These are phyloP conservation scores for Drechslera avenae DNA, from an alignment of 2,329 filamentous ascomycete species.

Conservation along the genomic window DNA sequence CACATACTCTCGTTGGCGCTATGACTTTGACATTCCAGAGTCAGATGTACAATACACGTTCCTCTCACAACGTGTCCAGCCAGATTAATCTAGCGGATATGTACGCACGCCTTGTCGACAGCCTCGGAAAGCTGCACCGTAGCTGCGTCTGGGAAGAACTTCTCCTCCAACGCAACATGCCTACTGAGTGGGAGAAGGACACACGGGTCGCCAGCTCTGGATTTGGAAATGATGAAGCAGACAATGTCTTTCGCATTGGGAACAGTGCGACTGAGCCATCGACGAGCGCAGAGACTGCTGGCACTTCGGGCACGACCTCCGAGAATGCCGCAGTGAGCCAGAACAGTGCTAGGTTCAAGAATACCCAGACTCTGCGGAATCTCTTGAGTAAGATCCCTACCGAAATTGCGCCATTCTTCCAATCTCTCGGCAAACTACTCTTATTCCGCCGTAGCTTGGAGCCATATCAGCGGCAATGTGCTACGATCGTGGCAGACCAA, in stretches of 20 bases:
- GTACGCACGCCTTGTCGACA: constrained; percentile 75
- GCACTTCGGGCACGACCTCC: constrained; percentile 11
- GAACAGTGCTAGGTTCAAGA: constrained; percentile 63
- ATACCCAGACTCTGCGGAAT: constrained; percentile 76
- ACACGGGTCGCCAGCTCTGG: constrained; percentile 51
- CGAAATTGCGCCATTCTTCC: constrained; percentile 83
- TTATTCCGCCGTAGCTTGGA: constrained; percentile 77
- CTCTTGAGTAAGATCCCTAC: constrained; percentile 79
- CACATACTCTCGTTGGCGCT: constrained; percentile 76
- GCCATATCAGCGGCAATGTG: constrained; percentile 64
- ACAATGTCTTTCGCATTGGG: constrained; percentile 47
- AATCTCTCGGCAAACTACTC: constrained; percentile 81
- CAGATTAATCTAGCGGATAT: constrained; percentile 84
- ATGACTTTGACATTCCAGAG: constrained; percentile 74
- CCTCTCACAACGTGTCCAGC: constrained; percentile 68
- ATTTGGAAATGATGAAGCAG: constrained; percentile 48
- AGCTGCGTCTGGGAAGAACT: constrained; percentile 87
- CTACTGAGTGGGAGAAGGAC: constrained; percentile 65
- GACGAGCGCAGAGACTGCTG: constrained; percentile 19
- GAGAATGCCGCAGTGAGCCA: constrained; percentile 25
- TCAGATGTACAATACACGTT: constrained; percentile 67
- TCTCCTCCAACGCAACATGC: constrained; percentile 72
- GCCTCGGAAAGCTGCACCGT: constrained; percentile 77
- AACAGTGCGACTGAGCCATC: constrained; percentile 29
- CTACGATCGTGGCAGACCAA: constrained; percentile 66